Evolutionary conservation across 2,329 filamentous ascomycete genomes (phyloP).

Genomic region (Cordyceps javanica): DNA sequence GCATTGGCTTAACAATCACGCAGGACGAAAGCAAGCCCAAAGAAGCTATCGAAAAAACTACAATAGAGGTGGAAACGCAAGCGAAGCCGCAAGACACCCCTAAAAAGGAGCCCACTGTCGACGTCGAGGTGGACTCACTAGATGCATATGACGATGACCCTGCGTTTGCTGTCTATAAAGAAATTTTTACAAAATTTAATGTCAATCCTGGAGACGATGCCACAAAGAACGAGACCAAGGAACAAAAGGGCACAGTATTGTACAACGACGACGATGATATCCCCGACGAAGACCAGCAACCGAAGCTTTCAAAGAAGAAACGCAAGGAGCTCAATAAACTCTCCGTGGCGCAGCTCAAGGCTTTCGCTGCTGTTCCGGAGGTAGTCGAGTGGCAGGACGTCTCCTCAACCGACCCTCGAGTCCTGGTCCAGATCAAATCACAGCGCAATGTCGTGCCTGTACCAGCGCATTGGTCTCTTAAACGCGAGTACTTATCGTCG

Average conservation of each 20-base stretch:
- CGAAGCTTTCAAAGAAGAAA: conserved; percentile 89
- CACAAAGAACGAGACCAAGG: conserved; percentile 54
- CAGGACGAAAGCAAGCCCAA: background rate
- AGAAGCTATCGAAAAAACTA: background rate
- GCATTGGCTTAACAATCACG: background rate
- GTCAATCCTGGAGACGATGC: conserved; percentile 24
- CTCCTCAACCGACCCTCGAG: conserved; percentile 78
- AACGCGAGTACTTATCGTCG: conserved; percentile 93
- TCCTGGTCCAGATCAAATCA: conserved; percentile 91
- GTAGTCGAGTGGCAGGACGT: conserved; percentile 97
- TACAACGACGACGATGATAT: conserved; percentile 78
- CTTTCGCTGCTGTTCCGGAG: conserved; percentile 83
- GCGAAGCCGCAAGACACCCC: conserved; percentile 34
- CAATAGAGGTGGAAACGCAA: conserved; percentile 27
- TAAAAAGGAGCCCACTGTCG: conserved; percentile 34
- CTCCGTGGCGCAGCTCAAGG: conserved; percentile 92
- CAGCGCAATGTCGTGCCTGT: conserved; percentile 95
- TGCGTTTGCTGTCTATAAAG: conserved; percentile 75
- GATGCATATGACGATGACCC: conserved; percentile 56
- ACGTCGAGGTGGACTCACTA: conserved; percentile 12
- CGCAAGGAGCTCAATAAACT: conserved; percentile 86
- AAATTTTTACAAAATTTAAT: conserved; percentile 75
- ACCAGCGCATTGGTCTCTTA: conserved; percentile 88
- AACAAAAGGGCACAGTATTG: conserved; percentile 57
- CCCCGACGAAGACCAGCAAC: conserved; percentile 62